These are phyloP conservation scores for Flagelloscypha sp. DNA, from an alignment of 768 basidiomycete species.

Conservation along the genomic window DNA sequence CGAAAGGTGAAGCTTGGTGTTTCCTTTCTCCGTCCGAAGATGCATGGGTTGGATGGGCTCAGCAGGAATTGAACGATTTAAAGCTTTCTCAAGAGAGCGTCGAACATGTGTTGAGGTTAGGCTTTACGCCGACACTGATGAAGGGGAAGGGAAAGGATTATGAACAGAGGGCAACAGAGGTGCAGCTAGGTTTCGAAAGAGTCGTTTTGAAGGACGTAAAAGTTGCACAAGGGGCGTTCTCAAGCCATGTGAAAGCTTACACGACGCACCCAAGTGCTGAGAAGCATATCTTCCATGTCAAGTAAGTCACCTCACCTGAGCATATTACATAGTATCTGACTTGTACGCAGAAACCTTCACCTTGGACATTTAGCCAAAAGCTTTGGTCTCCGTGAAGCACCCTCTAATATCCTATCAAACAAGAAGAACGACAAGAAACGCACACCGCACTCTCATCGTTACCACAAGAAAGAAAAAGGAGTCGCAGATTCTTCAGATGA, in stretches of 20 bases:
- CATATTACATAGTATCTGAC: too few species aligned
- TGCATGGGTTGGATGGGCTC: constrained; percentile 88
- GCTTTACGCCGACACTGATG: too few species aligned
- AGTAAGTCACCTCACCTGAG: too few species aligned
- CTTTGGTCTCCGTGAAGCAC: constrained; percentile 84
- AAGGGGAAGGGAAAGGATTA: constrained; percentile 77
- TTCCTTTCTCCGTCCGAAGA: constrained; percentile 82
- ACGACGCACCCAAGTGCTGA: constrained; percentile 93
- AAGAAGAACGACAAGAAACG: constrained; percentile 6
- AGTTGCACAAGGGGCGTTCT: constrained; percentile 77
- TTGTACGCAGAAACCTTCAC: constrained; percentile 86
- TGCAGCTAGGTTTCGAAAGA: constrained; percentile 88
- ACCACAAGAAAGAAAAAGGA: constrained; percentile 14
- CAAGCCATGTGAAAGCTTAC: constrained; percentile 92
- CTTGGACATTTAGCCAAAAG: constrained; percentile 91
- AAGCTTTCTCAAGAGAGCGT: constrained; percentile 50
- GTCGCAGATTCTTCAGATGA: constrained; percentile 8
- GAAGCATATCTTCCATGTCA: constrained; percentile 95
- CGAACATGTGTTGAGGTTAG: constrained; percentile 64
- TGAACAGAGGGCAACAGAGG: constrained; percentile 88
- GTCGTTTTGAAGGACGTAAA: constrained; percentile 82
- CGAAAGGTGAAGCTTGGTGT: constrained; percentile 93
- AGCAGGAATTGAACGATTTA: constrained; percentile 60
- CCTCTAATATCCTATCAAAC: constrained; percentile 30
- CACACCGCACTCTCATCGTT: constrained; percentile 31